These are phyloP conservation scores for Exophiala bonariae DNA, from an alignment of 2,329 filamentous ascomycete species.

Conservation along the genomic window DNA sequence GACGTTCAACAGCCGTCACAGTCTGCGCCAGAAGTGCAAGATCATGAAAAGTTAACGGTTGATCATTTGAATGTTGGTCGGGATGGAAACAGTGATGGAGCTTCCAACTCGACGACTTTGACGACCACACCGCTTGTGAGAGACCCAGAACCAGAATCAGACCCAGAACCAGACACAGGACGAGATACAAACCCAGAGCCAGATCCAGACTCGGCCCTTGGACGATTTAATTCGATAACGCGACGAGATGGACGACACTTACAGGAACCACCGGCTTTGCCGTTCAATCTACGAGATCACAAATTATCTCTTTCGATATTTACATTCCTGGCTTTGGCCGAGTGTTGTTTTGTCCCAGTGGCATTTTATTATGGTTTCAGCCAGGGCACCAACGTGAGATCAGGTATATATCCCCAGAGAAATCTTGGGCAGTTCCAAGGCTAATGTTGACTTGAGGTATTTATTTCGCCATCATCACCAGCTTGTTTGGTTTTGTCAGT, in stretches of 20 bases:
- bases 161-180: not conserved
- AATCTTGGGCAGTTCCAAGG: not conserved
- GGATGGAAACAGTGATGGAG: not conserved
- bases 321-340: constrained; percentile 17
- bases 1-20: too few relatives aligned
- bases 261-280: constrained; percentile 17
- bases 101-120: not conserved
- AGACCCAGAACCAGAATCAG: not conserved
- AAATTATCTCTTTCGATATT: constrained; percentile 20
- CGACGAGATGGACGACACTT: constrained; percentile 9
- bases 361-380: constrained; percentile 22
- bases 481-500: constrained; percentile 21
- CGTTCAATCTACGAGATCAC: constrained; percentile 23
- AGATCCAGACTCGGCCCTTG: not conserved
- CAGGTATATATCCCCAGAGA: constrained; percentile 9
- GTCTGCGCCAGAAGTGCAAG: too few relatives aligned
- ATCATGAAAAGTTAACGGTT: too few relatives aligned
- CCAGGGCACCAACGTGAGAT: constrained; percentile 18
- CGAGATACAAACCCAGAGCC: not conserved
- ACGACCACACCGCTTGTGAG: constrained; percentile 3
- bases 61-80: too few relatives aligned
- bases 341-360: constrained; percentile 22
- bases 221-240: constrained; percentile 4
- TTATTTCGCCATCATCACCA: constrained; percentile 20
- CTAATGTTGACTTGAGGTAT: constrained; percentile 5